Percentiles rank a stretch among this genome's conserved stretches.
Evolutionary conservation across 441 rosid genomes (phyloP).

Genomic region (Arabidopsis lyrata): DNA sequence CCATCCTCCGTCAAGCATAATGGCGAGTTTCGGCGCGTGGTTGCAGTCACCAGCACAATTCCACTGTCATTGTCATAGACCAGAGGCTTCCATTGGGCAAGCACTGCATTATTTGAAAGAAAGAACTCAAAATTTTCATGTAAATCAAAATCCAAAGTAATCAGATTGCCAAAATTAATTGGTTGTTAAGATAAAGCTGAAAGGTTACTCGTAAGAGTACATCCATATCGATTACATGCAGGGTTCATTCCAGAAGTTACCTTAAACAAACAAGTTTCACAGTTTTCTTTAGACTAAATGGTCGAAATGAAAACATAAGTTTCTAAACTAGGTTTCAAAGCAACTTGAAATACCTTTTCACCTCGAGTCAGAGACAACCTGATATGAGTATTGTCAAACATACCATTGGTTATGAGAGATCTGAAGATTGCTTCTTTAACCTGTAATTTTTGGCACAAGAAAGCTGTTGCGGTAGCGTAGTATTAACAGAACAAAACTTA

Average conservation of each 20-base stretch:
- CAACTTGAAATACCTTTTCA: slow-evolving; percentile 60
- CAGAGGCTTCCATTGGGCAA: slow-evolving; percentile 95
- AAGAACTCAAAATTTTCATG: too few species aligned
- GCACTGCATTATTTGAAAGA: slow-evolving; percentile 59
- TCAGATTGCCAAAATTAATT: background rate
- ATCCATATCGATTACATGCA: slow-evolving; percentile 76
- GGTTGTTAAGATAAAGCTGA: slow-evolving; percentile 19
- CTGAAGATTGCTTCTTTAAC: slow-evolving; percentile 82
- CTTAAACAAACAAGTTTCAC: slow-evolving; percentile 46
- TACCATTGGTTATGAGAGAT: slow-evolving; percentile 79
- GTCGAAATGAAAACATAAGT: background rate
- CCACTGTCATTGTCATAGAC: slow-evolving; percentile 84
- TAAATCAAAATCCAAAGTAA: background rate
- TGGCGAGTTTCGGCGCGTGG: slow-evolving; percentile 93
- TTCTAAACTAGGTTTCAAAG: background rate
- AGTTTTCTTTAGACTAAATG: slow-evolving; percentile 12
- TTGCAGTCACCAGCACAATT: slow-evolving; percentile 78
- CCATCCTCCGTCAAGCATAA: too few species aligned
- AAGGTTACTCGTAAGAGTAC: slow-evolving; percentile 76
- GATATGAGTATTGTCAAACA: slow-evolving; percentile 90
- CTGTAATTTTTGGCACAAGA: slow-evolving; percentile 42
- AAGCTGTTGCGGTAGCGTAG: background rate
- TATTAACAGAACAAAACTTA: slow-evolving; percentile 3
- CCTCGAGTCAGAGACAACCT: slow-evolving; percentile 91
- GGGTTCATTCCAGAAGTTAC: slow-evolving; percentile 93